Evolutionary conservation across 2,329 filamentous ascomycete genomes (phyloP), one percentile per base, ranked within the genome.

Genomic region (Cordyceps javanica): DNA sequence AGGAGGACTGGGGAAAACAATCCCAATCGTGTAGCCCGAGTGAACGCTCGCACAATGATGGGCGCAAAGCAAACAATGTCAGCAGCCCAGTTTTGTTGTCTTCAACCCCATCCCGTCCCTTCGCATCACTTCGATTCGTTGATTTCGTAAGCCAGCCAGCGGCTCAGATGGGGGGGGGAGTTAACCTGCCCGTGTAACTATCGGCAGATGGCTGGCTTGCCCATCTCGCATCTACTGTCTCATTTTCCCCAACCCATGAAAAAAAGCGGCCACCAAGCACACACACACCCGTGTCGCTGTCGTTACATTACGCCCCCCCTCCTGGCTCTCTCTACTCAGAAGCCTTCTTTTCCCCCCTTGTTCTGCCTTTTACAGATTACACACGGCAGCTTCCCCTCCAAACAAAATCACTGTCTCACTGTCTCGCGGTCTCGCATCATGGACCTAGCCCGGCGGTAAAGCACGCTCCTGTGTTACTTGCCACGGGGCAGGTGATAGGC

Each of bases 401-500:
- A 41, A 41, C 42, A 56, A 49, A 56, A 56, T 56, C 25, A 56
- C 25, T 48, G 53, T 56, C 53, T 56, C 44, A 49, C 44, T 5
- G 26, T n/a, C n/a, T n/a, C n/a, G n/a, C n/a, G n/a, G n/a, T n/a
- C n/a, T n/a, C n/a, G n/a, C 19, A 44, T 5, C 19, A 42, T 19
- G 39, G n/a, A 21, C 13, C 45, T 32, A 48, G 45, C 25, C 39
- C 28, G 19, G 39, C 51, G 26, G 39, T 23, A 53, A 42, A 9
- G 14, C n/a, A n/a, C n/a, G n/a, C n/a, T 16, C 5, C 14, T 46
- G 42, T 41, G 38, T 41, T 41, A 19, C 38, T 32, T 32, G 5
- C 19, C 7, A 2, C 16, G 9, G 16, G 25, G 44, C 19, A n/a
- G 36, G 19, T 41, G n/a, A 32, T 11, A 32, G 9, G 38, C 21